These are phyloP conservation scores for Aristolochia californica DNA, from an alignment of 164 flowering plant genomes.

Conservation along the genomic window DNA sequence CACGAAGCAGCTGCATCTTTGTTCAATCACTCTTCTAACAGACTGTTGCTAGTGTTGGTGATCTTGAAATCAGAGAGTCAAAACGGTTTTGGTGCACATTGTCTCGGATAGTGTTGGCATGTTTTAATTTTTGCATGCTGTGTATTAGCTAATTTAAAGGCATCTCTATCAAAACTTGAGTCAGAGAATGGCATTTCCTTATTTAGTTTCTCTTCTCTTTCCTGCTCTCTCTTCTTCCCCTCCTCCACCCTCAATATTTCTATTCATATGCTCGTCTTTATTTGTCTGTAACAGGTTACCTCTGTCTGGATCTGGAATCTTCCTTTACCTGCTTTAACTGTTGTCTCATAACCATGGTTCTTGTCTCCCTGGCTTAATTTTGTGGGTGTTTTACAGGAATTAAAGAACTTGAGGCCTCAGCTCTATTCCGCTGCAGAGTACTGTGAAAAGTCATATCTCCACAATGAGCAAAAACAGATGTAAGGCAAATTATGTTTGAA, in stretches of 20 bases:
- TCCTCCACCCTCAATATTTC: no score
- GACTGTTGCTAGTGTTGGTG: not conserved
- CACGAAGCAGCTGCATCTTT: not conserved
- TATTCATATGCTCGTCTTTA: no score
- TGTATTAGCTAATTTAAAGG: not conserved
- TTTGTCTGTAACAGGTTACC: not conserved
- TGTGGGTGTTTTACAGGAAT: conserved; percentile 44
- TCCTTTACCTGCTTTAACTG: no score
- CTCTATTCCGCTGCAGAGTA: conserved; percentile 98
- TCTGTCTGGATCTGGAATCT: no score
- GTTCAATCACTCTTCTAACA: not conserved
- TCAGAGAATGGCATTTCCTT: no score
- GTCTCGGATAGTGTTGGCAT: not conserved
- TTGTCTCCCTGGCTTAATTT: no score
- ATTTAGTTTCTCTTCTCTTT: no score
- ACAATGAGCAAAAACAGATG: conserved; percentile 91
- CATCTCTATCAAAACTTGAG: no score
- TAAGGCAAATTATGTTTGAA: conserved; percentile 21
- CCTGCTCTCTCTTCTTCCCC: no score
- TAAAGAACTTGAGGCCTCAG: conserved; percentile 87
- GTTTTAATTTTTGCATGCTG: not conserved
- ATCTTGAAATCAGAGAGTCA: not conserved
- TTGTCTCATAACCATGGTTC: no score
- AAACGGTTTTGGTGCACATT: not conserved
- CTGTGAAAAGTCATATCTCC: conserved; percentile 88